phyloP scores from a whole-genome alignment of 257 asterid species.

The Solanum peruvianum region DNA sequence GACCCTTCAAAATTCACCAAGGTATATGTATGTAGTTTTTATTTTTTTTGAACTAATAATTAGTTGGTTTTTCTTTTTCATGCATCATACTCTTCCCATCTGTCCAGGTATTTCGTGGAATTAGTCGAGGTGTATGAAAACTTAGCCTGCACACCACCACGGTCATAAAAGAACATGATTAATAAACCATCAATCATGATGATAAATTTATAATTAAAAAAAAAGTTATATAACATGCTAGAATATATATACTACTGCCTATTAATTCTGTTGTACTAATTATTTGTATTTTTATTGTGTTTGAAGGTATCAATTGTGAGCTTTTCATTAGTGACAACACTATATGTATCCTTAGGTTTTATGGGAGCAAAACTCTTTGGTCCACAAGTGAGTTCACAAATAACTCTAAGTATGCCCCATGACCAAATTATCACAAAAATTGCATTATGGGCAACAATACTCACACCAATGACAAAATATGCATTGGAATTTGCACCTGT shows the following conservation, averaged over 20 bases:
- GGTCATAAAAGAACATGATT: not conserved
- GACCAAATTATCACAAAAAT: conserved; percentile 33
- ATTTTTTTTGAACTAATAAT: not conserved
- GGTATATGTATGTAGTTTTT: conserved; percentile 30
- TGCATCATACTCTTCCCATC: not conserved
- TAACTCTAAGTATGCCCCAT: conserved; percentile 61
- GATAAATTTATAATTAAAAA: no score
- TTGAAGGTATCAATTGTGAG: conserved; percentile 55
- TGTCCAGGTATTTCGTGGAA: not conserved
- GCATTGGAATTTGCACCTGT: conserved; percentile 64
- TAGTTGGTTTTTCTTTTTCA: not conserved
- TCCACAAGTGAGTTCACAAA: conserved; percentile 50
- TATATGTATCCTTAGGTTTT: conserved; percentile 48
- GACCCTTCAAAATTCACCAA: conserved; percentile 69
- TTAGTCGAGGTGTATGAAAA: not conserved
- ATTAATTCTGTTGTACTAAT: not conserved
- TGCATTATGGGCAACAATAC: conserved; percentile 64
- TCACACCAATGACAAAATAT: conserved; percentile 70
- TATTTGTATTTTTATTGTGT: not conserved
- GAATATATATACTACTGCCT: not conserved
- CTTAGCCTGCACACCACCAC: not conserved
- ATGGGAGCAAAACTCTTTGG: conserved; percentile 70
- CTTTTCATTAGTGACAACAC: conserved; percentile 42
- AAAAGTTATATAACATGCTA: not conserved
- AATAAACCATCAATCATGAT: not conserved